Evolutionary conservation across 2,329 filamentous ascomycete genomes (phyloP).

Genomic region (Magnaporthales sp.): DNA sequence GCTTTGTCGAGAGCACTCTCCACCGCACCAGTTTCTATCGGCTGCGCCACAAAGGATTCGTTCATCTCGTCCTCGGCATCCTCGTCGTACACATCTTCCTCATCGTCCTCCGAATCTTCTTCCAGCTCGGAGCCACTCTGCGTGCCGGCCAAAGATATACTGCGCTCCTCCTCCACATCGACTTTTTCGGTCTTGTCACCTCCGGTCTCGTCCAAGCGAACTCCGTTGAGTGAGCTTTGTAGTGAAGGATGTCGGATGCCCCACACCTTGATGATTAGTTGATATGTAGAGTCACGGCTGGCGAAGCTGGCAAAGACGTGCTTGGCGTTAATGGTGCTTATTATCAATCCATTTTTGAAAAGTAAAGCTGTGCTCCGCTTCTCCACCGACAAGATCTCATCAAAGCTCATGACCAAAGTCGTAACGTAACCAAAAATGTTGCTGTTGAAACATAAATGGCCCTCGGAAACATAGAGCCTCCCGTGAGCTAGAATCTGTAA

Average conservation of each 20-base stretch:
- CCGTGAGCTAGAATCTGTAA: slow-evolving; percentile 93
- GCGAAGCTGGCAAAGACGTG: slow-evolving; percentile 95
- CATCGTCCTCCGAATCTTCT: slow-evolving; percentile 46
- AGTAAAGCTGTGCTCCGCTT: slow-evolving; percentile 92
- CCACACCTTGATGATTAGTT: slow-evolving; percentile 96
- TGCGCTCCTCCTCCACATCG: slow-evolving; percentile 36
- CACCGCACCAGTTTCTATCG: slow-evolving; percentile 31
- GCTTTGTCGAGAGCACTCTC: slow-evolving; percentile 52
- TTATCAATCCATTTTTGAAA: slow-evolving; percentile 96
- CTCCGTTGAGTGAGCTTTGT: slow-evolving; percentile 84
- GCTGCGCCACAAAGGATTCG: slow-evolving; percentile 22
- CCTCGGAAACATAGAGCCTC: slow-evolving; percentile 90
- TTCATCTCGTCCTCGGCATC: slow-evolving; percentile 65
- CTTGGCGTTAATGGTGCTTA: slow-evolving; percentile 89
- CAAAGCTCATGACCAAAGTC: slow-evolving; percentile 94
- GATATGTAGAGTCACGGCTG: slow-evolving; percentile 90
- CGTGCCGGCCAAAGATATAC: slow-evolving; percentile 18
- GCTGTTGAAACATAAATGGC: slow-evolving; percentile 96
- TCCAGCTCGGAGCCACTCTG: slow-evolving; percentile 31
- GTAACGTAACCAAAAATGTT: slow-evolving; percentile 99
- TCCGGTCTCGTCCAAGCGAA: slow-evolving; percentile 69
- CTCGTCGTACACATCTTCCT: slow-evolving; percentile 20
- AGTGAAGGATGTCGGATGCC: slow-evolving; percentile 90
- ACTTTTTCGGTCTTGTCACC: slow-evolving; percentile 89
- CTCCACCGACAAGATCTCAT: slow-evolving; percentile 93